Base-by-base conservation (phyloP, 768 basidiomycete species). In the Mycena kentingensis region DNA sequence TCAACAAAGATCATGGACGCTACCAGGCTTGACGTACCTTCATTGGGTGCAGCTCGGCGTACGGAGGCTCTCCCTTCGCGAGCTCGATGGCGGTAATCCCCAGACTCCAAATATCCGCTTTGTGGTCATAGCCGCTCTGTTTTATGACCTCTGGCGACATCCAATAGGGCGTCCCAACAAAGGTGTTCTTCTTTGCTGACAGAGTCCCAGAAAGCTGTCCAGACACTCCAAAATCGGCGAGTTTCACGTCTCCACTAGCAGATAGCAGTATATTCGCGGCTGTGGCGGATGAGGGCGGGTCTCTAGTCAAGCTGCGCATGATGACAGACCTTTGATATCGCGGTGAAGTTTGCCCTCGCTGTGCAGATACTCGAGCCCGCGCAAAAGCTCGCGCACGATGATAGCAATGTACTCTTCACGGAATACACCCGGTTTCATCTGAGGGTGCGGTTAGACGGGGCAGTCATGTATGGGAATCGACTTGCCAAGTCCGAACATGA, bases 91-190 rank as follows among this genome's bases (percentile, higher is more conserved):
- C 91, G 6, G 97, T 99, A 62, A 96, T 96, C 13, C 96, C 97
- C 57, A 99, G 73, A 70, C 90, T 93, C 97, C 97, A 99, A 43
- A 99, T 98, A 70, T 99, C 97, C 15, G 97, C 97, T 67, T 98
- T 98, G 68, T 95, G 90, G 64, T 98, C 97, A 71, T 99, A 99
- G 4, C 97, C 97, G 51, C 93, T 96, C 72, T 99, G 97, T 69
- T 98, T 98, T 76, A 99, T 99, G 21, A 98, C 95, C 67, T 99
- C 97, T 5, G 97, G 97, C 6, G 93, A 93, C 97, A 99, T 99
- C 97, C 97, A 99, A 67, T 98, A 99, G 3, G 96, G 96, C 16
- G 96, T 95, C 25, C 93, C 93, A 27, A 96, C 96, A 67, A 95
- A 98, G 1, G 96, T 99, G 63, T 99, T 98, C 82, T 98, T 94